A percentile compares a stretch with the other conserved stretches of the same genome.
phyloP scores from a whole-genome alignment of 2,329 filamentous ascomycete genomes.

The Phaeoacremonium minimum region DNA sequence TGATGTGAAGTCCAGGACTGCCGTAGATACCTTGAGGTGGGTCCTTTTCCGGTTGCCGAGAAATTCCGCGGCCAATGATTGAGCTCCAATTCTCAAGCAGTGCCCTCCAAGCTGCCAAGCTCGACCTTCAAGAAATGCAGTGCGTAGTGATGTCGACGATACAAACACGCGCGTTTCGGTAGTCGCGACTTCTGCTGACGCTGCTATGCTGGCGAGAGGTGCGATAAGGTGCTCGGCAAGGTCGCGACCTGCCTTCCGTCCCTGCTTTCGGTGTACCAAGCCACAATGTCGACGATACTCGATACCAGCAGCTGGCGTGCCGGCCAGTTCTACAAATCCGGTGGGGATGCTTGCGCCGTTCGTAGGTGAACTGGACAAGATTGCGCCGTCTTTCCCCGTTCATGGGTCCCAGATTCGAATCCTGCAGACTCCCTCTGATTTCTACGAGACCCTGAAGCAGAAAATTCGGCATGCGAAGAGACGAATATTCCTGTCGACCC shows the following conservation, averaged over 20 bases:
- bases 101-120: too few species aligned
- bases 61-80: conserved; percentile 14
- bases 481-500: conserved; percentile 87
- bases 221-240: conserved; percentile 16
- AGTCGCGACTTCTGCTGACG: too few species aligned
- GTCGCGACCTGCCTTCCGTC: conserved; percentile 10
- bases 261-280: too few species aligned
- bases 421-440: conserved; percentile 75
- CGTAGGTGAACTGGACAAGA: conserved; percentile 72
- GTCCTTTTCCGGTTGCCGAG: conserved; percentile 2
- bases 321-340: conserved; percentile 21
- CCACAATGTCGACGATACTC: conserved; percentile 36
- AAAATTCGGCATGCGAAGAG: conserved; percentile 78
- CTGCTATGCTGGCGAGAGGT: conserved; percentile 19
- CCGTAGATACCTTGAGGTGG: background rate
- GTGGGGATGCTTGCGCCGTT: conserved; percentile 51
- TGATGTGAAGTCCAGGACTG: conserved; percentile 12
- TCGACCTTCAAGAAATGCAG: too few species aligned
- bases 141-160: too few species aligned
- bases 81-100: conserved; percentile 10
- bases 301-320: conserved; percentile 23
- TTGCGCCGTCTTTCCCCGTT: conserved; percentile 88
- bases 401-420: conserved; percentile 76
- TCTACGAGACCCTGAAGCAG: conserved; percentile 85
- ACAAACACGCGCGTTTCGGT: too few species aligned